Conservation (phyloP, 1,284 basidiomycete species). For the Cutaneotrichosporon spelunceum region DNA sequence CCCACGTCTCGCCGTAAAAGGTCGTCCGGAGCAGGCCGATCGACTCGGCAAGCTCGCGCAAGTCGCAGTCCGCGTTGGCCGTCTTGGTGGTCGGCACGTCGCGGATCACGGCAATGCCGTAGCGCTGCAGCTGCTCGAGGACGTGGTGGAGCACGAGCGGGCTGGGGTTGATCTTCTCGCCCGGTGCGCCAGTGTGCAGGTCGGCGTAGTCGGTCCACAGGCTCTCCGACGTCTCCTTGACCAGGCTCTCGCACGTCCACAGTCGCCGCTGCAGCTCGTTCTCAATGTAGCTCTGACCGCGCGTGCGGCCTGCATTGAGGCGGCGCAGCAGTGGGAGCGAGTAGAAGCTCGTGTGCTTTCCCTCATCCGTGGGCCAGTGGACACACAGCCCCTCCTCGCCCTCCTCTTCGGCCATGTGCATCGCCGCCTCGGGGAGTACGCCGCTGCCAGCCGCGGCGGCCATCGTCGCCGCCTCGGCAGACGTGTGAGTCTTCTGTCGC, state of each 20-base stretch:
- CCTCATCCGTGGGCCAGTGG: conserved; percentile 12
- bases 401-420: conserved; percentile 16
- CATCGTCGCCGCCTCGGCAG: conserved; percentile 17
- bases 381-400: conserved; percentile 14
- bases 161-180: conserved; percentile 3
- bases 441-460: conserved; percentile 53
- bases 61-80: conserved; percentile 61
- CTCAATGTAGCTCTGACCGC: conserved; percentile 15
- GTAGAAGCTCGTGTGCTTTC: conserved; percentile 19
- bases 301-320: conserved; percentile 10
- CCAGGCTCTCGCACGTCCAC: conserved; percentile 16
- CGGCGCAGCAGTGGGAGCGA: conserved; percentile 18
- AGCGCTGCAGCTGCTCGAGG: conserved; percentile 50
- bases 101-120: conserved; percentile 57
- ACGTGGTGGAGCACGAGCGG: conserved; percentile 23
- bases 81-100: conserved; percentile 61
- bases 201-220: conserved; percentile 19
- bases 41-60: conserved; percentile 61
- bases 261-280: conserved; percentile 16
- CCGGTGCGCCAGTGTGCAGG: conserved; percentile 11
- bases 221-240: background rate
- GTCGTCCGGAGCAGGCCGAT: conserved; percentile 79
- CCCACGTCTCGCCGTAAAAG: conserved; percentile 89
- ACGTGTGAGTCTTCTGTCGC: conserved; percentile 68
- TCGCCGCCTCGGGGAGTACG: conserved; percentile 41